Base-by-base conservation (phyloP, 371 early-diverging fungal genomes). In the Mucor mucedo region DNA sequence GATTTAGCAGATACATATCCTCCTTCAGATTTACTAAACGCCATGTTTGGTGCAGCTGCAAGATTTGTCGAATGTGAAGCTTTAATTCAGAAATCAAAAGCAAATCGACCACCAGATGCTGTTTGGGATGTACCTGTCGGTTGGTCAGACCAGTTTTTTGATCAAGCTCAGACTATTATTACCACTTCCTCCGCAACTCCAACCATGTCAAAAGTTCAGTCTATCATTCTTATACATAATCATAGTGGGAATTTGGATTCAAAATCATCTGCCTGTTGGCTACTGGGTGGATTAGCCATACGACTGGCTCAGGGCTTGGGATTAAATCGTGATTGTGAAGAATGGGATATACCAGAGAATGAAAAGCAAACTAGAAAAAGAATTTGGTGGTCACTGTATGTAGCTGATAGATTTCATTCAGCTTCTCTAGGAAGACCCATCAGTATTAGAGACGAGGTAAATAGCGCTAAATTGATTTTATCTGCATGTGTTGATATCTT, bases 21-120 rank as follows among this genome's bases (percentile, higher is more conserved):
- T 2, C 58, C 74, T 1, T 57, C 73, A 6, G 78, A 76, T 40
- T 33, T 80, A 29, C 50, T 80, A 4, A 80, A 80, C 65, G 78
- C 81, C 21, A 80, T 80, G 81, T 69, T 80, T 54, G 81, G 81
- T 39, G 78, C 81, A 11, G 81, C 81, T 11, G 81, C 78, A 13
- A 62, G 81, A 10, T 80, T 76, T 55, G 73, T 74, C 8, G 81
- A 80, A 58, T 73, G 72, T 39, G 79, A 76, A 40, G 59, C 68
- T 3, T 53, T 66, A 2, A 63, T 63, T 30, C 64, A 63, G 1
- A 69, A 71, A 27, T 41, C 60, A 13, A 67, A 70, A 8, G 7
- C 27, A 11, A 52, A 59, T 54, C 38, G 62, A n/a, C 67, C 77
- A 2, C 66, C 72, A 5, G 76, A 80, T 50, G 61, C 67, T 28